phyloP scores from a whole-genome alignment of 129 eudicot species.

The Sambucus nigra region DNA sequence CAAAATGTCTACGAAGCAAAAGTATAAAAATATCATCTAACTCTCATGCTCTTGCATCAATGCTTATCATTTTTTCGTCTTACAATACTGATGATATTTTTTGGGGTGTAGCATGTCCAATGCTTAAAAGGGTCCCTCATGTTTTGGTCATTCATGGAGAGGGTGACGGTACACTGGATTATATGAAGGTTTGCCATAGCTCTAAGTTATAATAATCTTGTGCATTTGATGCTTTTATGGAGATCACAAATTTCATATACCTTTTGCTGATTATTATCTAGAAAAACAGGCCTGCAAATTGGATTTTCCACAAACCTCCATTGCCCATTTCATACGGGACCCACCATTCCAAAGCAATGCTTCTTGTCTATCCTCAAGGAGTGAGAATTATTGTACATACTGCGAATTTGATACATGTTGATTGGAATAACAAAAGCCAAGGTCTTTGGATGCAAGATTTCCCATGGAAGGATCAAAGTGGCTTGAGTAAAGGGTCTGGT shows the following conservation, averaged over 20 bases:
- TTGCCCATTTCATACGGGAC: constrained; percentile 97
- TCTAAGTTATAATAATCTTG: constrained; percentile 7
- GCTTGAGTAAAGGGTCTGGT: constrained; percentile 37
- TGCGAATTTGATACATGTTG: constrained; percentile 88
- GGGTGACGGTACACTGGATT: constrained; percentile 75
- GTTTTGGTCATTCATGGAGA: constrained; percentile 94
- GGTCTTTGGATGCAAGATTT: constrained; percentile 99
- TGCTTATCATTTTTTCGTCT: background rate
- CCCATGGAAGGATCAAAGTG: constrained; percentile 72
- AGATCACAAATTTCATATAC: constrained; percentile 8
- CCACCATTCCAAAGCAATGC: constrained; percentile 97
- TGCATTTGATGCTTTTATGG: constrained; percentile 17
- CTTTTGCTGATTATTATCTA: constrained; percentile 29
- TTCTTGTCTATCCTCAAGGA: constrained; percentile 89
- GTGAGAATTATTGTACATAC: constrained; percentile 88
- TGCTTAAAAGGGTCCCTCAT: constrained; percentile 57
- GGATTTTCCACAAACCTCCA: constrained; percentile 93
- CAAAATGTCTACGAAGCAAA: no score
- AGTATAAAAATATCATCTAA: no score
- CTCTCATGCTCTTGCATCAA: no score
- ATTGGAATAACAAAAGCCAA: constrained; percentile 97
- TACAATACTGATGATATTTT: background rate
- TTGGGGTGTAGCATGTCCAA: constrained; percentile 57
- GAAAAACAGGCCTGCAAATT: constrained; percentile 69
- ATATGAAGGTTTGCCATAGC: constrained; percentile 63